These are phyloP conservation scores for Trametes versicolor DNA, from an alignment of 1,284 basidiomycete genomes.

Conservation along the genomic window DNA sequence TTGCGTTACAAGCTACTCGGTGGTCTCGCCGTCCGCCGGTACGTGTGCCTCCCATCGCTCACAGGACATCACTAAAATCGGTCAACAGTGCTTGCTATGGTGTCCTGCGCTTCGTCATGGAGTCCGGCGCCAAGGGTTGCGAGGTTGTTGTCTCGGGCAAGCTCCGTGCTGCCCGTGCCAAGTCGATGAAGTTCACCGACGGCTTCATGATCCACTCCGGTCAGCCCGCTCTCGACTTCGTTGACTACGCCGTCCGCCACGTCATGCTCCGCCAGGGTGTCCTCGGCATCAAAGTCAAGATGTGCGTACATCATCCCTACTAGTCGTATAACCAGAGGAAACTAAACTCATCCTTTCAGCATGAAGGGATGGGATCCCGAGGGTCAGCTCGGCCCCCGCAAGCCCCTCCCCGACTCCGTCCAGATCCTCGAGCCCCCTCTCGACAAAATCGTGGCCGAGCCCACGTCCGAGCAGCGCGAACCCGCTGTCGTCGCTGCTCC, in stretches of 20 bases:
- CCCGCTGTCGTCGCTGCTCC: constrained; percentile 63
- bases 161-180: constrained; percentile 99
- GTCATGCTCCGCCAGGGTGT: constrained; percentile 99
- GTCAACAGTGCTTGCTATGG: constrained; percentile 93
- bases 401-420: constrained; percentile 97
- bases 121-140: constrained; percentile 99
- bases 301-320: constrained; percentile 62
- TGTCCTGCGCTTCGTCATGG: constrained; percentile 99
- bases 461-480: constrained; percentile 82
- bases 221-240: constrained; percentile 97
- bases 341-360: constrained; percentile 52
- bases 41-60: constrained; percentile 33
- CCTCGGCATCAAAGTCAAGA: constrained; percentile 99
- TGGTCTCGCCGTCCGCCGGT: constrained; percentile 99
- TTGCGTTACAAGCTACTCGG: constrained; percentile 99
- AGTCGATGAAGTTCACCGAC: constrained; percentile 99
- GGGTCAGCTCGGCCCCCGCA: constrained; percentile 88
- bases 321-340: background rate
- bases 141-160: constrained; percentile 99
- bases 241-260: constrained; percentile 98
- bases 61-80: constrained; percentile 4
- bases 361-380: constrained; percentile 98
- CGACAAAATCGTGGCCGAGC: constrained; percentile 84
- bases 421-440: constrained; percentile 87
- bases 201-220: constrained; percentile 99